Evolutionary conservation across 352 stramenopile species (phyloP).

Genomic region (Pythium rhizo-oryzae): DNA sequence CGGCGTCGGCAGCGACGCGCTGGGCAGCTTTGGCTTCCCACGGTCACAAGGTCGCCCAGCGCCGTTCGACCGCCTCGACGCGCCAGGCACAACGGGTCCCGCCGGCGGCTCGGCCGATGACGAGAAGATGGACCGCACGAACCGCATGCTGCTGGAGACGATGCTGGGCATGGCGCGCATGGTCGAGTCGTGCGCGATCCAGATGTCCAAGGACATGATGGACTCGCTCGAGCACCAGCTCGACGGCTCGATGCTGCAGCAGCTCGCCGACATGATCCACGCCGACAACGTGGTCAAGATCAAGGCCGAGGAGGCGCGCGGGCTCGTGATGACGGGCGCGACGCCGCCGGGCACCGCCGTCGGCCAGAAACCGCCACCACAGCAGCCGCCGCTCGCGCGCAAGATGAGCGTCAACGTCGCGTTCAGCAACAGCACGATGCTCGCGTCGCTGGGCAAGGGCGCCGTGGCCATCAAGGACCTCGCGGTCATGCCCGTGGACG

Average conservation of each 20-base stretch:
- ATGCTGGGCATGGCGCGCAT: constrained; percentile 86
- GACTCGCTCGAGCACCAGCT: constrained; percentile 80
- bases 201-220: constrained; percentile 83
- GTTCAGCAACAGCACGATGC: constrained; percentile 29
- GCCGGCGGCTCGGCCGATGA: constrained; percentile 42
- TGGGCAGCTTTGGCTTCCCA: constrained; percentile 13
- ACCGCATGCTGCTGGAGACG: constrained; percentile 79
- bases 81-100: no score
- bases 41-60: neutral
- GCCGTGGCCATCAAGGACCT: constrained; percentile 61
- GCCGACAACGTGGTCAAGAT: constrained; percentile 62
- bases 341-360: constrained; percentile 10
- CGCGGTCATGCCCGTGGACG: constrained; percentile 73
- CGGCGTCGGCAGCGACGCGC: no score
- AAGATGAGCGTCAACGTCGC: constrained; percentile 24
- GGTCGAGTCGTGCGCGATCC: constrained; percentile 84
- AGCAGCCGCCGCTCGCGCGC: neutral
- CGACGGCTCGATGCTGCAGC: constrained; percentile 44
- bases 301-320: constrained; percentile 35
- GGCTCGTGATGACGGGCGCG: constrained; percentile 3
- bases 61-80: constrained; percentile 21
- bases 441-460: constrained; percentile 27
- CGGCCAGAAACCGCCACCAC: constrained; percentile 2
- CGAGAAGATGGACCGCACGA: constrained; percentile 62
- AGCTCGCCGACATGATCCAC: constrained; percentile 47